Base-by-base conservation (phyloP, 2,329 filamentous ascomycete species). In the Rhinocladiella similis region DNA sequence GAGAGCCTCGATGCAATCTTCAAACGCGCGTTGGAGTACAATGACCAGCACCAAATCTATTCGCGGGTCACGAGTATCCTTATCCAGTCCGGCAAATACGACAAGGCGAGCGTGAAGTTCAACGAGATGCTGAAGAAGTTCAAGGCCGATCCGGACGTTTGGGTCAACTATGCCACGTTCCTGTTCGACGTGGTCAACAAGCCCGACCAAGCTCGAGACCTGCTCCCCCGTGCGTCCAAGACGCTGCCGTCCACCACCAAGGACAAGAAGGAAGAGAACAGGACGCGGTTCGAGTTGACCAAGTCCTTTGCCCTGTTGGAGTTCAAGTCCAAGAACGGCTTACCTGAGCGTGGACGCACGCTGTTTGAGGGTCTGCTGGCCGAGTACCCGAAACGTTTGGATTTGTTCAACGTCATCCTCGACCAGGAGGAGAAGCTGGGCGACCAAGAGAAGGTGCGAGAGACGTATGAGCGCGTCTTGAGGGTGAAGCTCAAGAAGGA, bases 121-220 rank as follows among this genome's bases (percentile, higher is more conserved):
- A 88, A 94, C 72, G 77, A 81, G 39, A 90, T 96, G 74, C 79
- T 90, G 67, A 95, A 94, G 78, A 97, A 95, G 76, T 90, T 94
- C 68, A 27, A 27, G 20, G 88, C 88, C 61, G 84, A 87, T 5
- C 87, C 90, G 9, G 83, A 86, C 51, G 85, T 97, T 64, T 99
- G 92, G 90, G 81, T 88, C 73, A 97, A 97, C 78, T 97, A 97
- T 74, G 93, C 92, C 20, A 88, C 89, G 67, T 97, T 97, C 81
- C 81, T 99, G 54, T 88, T 96, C 75, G 86, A 88, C 57, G 89
- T 84, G 1, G 76, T 84, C 57, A 79, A 82, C 56, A 81, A 87
- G 10, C 83, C 91, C 1, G 87, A 87, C n/a, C 84, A 86, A 6
- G 89, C 87, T 3, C 87, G 91, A 53, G 85, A 84, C 1, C 83